phyloP scores from a whole-genome alignment of 768 basidiomycete genomes.

The Naganishia vishniacii region DNA sequence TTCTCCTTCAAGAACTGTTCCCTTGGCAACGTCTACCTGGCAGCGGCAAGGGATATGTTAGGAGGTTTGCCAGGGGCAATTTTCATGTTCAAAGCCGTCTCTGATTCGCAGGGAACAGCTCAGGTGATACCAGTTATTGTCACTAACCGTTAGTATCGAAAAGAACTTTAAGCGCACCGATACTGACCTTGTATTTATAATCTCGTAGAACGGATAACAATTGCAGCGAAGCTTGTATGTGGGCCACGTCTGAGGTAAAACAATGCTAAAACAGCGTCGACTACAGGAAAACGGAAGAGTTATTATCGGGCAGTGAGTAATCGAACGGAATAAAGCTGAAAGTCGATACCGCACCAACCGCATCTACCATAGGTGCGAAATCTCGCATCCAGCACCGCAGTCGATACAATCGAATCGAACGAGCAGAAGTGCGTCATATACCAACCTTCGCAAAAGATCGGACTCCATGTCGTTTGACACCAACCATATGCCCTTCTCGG shows the following conservation, averaged over 20 bases:
- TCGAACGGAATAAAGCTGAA: neutral
- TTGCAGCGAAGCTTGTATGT: constrained; percentile 75
- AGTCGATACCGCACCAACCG: neutral
- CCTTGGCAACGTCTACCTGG: constrained; percentile 85
- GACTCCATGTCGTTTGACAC: constrained; percentile 44
- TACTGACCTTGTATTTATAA: neutral
- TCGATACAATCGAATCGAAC: constrained; percentile 6
- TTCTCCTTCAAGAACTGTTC: constrained; percentile 85
- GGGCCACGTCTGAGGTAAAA: neutral
- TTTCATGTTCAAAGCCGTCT: constrained; percentile 87
- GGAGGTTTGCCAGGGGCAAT: constrained; percentile 88
- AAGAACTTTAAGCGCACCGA: neutral
- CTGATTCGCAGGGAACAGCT: constrained; percentile 65
- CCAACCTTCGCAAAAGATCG: constrained; percentile 29
- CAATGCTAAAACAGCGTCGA: neutral
- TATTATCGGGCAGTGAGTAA: constrained; percentile 69
- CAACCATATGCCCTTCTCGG: constrained; percentile 25
- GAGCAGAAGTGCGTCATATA: constrained; percentile 21
- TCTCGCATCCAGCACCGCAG: constrained; percentile 24
- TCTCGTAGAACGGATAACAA: constrained; percentile 68
- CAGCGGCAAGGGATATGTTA: constrained; percentile 82
- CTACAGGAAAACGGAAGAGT: constrained; percentile 60
- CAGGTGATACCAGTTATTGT: constrained; percentile 80
- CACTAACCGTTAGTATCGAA: constrained; percentile 62
- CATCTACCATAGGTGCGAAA: constrained; percentile 21